Conservation (phyloP, 495 filamentous ascomycete species). For the Aspergillus funiculosus region DNA sequence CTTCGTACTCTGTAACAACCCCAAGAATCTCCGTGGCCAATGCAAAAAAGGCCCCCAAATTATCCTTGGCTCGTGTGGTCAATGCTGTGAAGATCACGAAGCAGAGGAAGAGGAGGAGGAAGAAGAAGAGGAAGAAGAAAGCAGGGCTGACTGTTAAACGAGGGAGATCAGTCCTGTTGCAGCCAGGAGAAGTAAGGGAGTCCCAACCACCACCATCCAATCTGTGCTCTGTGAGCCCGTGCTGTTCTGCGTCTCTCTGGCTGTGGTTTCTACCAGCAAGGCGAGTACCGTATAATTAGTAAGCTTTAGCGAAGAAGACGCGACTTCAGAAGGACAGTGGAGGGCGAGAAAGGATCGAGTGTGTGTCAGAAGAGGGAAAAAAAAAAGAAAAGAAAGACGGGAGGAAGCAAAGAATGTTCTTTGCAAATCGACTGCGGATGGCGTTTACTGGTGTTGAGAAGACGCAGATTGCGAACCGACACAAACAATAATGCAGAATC, state of each 20-base stretch:
- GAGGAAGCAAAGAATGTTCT: neutral
- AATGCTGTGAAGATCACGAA: neutral
- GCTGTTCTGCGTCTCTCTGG: constrained; percentile 7
- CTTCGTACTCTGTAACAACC: constrained; percentile 4
- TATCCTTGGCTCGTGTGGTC: neutral
- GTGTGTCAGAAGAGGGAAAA: neutral
- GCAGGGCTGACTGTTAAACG: neutral
- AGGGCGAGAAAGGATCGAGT: neutral
- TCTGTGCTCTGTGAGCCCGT: constrained; percentile 3
- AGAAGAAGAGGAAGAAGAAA: neutral
- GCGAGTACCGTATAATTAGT: neutral
- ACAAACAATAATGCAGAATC: constrained; percentile 1
- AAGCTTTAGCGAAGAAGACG: neutral
- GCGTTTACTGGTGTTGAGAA: constrained; percentile 4
- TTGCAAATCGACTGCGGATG: constrained; percentile 3
- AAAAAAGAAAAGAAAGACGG: constrained; percentile 5
- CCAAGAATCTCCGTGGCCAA: constrained; percentile 1
- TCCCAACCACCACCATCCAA: constrained; percentile 5
- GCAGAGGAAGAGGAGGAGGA: neutral
- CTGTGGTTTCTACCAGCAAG: neutral
- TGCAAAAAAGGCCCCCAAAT: constrained; percentile 1
- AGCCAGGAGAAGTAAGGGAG: constrained; percentile 10
- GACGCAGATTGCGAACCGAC: constrained; percentile 7
- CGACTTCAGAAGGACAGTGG: neutral
- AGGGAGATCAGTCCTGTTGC: neutral